Evolutionary conservation across 352 stramenopile species (phyloP), one percentile per base, ranked within the genome.

Genomic region (Saprolegnia diclina): DNA sequence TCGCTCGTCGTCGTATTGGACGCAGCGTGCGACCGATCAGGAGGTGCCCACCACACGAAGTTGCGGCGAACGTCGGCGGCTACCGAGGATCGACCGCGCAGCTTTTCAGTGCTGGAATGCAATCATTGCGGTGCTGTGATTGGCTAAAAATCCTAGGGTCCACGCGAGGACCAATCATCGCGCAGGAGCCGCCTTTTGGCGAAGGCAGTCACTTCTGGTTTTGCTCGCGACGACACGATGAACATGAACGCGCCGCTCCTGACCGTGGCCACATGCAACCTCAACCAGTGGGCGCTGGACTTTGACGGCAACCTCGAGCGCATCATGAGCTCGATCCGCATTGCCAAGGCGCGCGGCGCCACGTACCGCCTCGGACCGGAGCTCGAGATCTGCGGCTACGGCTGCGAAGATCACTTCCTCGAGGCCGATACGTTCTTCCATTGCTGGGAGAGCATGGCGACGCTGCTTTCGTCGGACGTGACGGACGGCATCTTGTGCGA

Each of bases 241-340:
- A 73, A 11, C 29, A 92, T 95, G 85, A 93, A 80, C 72, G 72
- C 85, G 32, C 77, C 63, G 40, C 40, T 96, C 38, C 85, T 98
- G 68, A 98, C 92, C 32, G 83, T 99, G 21, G 95, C 97, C 53
- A 98, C 97, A 40, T 99, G 96, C 81, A 99, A 98, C 74, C 83
- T 99, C 54, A 99, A 99, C 82, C 97, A 99, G 80, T 99, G 96
- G 96, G 92, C 96, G 40, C 81, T 99, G 57, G 96, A 99, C 80
- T 99, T 99, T 83, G 92, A 98, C 76, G 96, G 96, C 32, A 99
- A 99, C 78, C 72, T 98, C 22, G 76, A 95, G 71, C 91, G 96
- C 50, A 96, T 97, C 73, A 70, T 94, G 29, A 55, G 74, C 50
- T 98, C 92, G n/a, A 98, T 98, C 72, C 78, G 78, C 45, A 74